Evolutionary conservation across 805 yeast species (phyloP).

Genomic region (Candida taoyuanica): DNA sequence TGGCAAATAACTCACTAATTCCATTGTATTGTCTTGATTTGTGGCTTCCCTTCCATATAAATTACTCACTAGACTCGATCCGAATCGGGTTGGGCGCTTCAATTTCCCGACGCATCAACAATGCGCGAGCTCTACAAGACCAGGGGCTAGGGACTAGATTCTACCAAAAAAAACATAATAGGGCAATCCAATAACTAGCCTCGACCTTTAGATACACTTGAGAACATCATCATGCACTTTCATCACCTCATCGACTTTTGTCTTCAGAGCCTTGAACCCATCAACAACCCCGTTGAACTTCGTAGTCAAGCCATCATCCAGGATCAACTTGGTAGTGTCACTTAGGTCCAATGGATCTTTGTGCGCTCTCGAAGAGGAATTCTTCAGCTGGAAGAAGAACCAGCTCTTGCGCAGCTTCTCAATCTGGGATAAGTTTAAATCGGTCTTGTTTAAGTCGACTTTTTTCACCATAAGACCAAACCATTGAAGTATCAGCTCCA

Average conservation of each 20-base stretch:
- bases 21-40: conserved; percentile 7
- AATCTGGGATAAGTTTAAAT: conserved; percentile 24
- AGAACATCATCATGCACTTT: conserved; percentile 5
- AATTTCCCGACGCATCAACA: background rate
- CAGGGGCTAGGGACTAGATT: no score
- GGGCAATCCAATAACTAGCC: background rate
- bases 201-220: conserved; percentile 1
- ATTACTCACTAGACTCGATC: no score
- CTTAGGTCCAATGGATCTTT: conserved; percentile 15
- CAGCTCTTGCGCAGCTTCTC: conserved; percentile 33
- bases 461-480: conserved; percentile 14
- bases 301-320: conserved; percentile 17
- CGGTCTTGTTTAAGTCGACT: conserved; percentile 25
- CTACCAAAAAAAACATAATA: no score
- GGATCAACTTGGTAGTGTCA: conserved; percentile 16
- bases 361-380: conserved; percentile 9
- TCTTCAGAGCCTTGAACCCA: conserved; percentile 10
- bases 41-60: background rate
- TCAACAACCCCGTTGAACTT: conserved; percentile 13
- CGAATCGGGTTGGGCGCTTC: no score
- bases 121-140: background rate
- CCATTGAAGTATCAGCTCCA: conserved; percentile 29
- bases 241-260: conserved; percentile 6
- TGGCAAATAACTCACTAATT: conserved; percentile 11
- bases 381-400: conserved; percentile 36